These are phyloP conservation scores for Juncus effusus DNA, from an alignment of 176 grass and related monocot species.

Conservation along the genomic window DNA sequence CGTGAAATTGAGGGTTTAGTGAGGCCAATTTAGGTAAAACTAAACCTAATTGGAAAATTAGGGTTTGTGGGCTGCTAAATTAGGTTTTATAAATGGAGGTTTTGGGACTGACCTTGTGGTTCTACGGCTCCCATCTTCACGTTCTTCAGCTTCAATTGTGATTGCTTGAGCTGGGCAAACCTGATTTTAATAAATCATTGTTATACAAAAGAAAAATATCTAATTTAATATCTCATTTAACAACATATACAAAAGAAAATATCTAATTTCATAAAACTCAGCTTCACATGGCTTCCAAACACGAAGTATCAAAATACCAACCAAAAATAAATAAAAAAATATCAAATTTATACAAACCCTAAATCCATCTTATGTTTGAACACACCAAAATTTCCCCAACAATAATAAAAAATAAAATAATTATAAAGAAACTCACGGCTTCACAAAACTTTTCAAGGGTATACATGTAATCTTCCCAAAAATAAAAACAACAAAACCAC, in stretches of 20 bases:
- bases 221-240: background rate
- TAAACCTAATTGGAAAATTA: background rate
- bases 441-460: background rate
- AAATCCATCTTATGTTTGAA: background rate
- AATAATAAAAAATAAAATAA: constrained; percentile 3
- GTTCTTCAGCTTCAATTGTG: constrained; percentile 98
- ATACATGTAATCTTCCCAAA: background rate
- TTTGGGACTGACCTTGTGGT: constrained; percentile 63
- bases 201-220: background rate
- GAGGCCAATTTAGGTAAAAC: constrained; percentile 1
- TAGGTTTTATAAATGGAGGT: background rate
- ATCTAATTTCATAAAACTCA: background rate
- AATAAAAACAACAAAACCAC: background rate
- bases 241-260: background rate
- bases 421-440: background rate
- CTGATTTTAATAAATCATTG: constrained; percentile 32
- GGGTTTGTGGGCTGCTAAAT: background rate
- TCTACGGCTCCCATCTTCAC: constrained; percentile 93
- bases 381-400: background rate
- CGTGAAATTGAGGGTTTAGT: background rate
- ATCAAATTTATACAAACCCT: background rate
- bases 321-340: background rate
- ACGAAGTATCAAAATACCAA: background rate
- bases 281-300: background rate
- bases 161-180: constrained; percentile 98